Base-by-base conservation (phyloP, 176 grass and related monocot species). In the Coix lacrymajobi region DNA sequence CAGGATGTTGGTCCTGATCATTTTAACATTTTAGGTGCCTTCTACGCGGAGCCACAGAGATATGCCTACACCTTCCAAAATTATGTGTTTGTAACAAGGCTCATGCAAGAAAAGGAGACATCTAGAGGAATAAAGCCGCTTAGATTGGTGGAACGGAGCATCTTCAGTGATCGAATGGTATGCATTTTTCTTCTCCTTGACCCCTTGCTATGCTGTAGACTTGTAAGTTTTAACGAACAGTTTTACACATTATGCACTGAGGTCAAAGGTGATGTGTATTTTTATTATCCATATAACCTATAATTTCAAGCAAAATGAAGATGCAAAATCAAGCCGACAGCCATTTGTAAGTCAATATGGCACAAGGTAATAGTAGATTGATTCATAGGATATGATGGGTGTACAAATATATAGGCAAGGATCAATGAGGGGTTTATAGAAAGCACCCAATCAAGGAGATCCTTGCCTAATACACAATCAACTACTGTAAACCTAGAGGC, bases 11-110 rank as follows among this genome's bases (percentile, higher is more conserved):
- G 93, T 22, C 87, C 85, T 30, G 79, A 92, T 32, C 93, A 95
- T 83, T 90, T 95, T 71, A 92, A 95, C 37, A 84, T 95, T 85
- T 82, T 95, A 73, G 93, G 82, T 45, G 78, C 84, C 20, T 92
- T 95, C 69, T 90, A 95, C 75, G 81, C 84, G 25, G 85, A 92
- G 37, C 90, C 87, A 37, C 72, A 92, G 69, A 87, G 87, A 60
- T 95, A 95, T 87, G 89, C 87, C 58, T 92, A 92, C 75, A 94
- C 89, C 14, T 94, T 95, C 72, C 90, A 95, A 54, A 95, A 95
- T 72, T 95, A 95, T 77, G 92, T 95, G 25, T 92, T 92, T 69
- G 87, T 92, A 37, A 95, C 92, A 22, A 88, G 92, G 78, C n/a
- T 95, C 38, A 92, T 95, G 90, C 92, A 95, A 83, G 90, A 90